These are phyloP conservation scores for Cercophora samala DNA, from an alignment of 495 filamentous ascomycete genomes.

Conservation along the genomic window DNA sequence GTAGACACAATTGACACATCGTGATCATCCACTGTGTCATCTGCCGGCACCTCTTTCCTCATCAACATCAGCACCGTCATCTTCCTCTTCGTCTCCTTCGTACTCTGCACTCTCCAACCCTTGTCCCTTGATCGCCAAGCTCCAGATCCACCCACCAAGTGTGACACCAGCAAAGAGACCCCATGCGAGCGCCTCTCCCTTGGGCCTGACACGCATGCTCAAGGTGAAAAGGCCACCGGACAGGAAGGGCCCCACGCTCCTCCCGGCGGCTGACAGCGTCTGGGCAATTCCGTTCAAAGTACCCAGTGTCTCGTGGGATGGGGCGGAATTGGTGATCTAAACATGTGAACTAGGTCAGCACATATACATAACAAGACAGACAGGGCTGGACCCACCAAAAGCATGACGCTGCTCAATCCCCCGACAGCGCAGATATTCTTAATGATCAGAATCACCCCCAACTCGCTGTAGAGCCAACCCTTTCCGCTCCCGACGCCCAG, in stretches of 20 bases:
- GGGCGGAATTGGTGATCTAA: constrained; percentile 89
- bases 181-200: constrained; percentile 83
- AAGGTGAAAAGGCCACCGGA: constrained; percentile 80
- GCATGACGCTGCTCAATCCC: constrained; percentile 81
- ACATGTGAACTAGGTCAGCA: constrained; percentile 20
- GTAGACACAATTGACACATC: neutral
- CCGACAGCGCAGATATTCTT: constrained; percentile 88
- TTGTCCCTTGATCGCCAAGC: constrained; percentile 65
- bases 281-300: constrained; percentile 93
- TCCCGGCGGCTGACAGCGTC: constrained; percentile 85
- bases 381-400: constrained; percentile 61
- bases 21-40: neutral
- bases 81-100: constrained; percentile 32
- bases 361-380: neutral
- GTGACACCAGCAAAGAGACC: constrained; percentile 76
- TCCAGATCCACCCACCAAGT: constrained; percentile 71
- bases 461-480: constrained; percentile 66
- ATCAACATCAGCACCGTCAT: constrained; percentile 15
- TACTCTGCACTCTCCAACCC: constrained; percentile 54
- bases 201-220: constrained; percentile 62
- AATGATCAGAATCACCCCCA: constrained; percentile 74
- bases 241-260: constrained; percentile 83
- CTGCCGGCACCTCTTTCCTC: neutral
- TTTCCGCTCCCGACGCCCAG: constrained; percentile 54
- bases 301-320: constrained; percentile 79